A percentile compares a stretch with the other conserved stretches of the same genome.
Evolutionary conservation across 163 green algal species (phyloP).

Genomic region (Trebouxia gelatinosa): DNA sequence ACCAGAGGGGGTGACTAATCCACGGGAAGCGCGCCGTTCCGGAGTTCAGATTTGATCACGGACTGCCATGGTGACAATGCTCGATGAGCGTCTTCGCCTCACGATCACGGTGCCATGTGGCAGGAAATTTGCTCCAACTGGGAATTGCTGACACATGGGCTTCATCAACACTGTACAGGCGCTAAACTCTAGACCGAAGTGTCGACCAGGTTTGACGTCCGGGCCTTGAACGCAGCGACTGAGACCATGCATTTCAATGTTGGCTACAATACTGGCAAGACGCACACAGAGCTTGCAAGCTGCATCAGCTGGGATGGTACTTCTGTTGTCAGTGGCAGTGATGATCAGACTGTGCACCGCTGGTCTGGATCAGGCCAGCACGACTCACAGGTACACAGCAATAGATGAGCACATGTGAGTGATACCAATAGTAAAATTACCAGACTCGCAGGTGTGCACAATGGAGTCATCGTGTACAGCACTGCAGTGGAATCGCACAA

Average conservation of each 20-base stretch:
- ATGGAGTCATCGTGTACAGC: constrained; percentile 66
- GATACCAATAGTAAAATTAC: neutral
- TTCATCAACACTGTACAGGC: no score
- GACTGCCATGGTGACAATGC: no score
- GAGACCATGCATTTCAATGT: constrained; percentile 4
- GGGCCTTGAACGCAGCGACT: neutral
- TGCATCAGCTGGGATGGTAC: constrained; percentile 60
- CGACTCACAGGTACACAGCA: constrained; percentile 52
- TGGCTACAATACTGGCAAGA: neutral
- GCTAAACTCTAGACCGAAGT: no score
- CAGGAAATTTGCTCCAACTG: no score
- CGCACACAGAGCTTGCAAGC: constrained; percentile 54
- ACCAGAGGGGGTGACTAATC: no score
- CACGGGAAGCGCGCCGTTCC: no score
- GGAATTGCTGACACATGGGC: no score
- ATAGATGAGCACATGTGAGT: neutral
- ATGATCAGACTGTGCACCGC: constrained; percentile 66
- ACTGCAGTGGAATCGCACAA: constrained; percentile 64
- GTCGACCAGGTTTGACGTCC: no score
- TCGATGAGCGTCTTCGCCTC: no score
- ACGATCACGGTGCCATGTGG: no score
- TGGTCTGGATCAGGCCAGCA: constrained; percentile 61
- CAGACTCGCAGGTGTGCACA: constrained; percentile 55
- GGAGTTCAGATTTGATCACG: no score
- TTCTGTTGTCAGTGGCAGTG: constrained; percentile 57